Conservation (phyloP, 306 rosid species). For the Vicia villosa region DNA sequence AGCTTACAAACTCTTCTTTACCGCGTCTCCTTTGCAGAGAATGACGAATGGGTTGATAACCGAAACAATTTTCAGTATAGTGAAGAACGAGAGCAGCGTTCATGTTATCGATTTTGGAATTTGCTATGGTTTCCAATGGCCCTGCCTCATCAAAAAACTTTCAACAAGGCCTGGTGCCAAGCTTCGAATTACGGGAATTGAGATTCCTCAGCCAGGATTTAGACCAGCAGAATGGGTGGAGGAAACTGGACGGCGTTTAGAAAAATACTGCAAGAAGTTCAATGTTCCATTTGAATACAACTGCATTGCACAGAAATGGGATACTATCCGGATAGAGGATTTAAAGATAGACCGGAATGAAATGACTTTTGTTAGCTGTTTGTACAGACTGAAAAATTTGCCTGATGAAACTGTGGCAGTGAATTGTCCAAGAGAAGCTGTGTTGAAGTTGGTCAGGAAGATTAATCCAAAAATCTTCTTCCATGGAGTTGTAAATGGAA, state of each 20-base stretch:
- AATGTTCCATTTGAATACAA: slow-evolving; percentile 60
- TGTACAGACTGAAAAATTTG: slow-evolving; percentile 59
- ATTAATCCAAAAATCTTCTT: slow-evolving; percentile 71
- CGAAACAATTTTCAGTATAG: slow-evolving; percentile 41
- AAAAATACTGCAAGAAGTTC: slow-evolving; percentile 58
- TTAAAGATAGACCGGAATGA: slow-evolving; percentile 55
- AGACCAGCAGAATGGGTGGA: slow-evolving; percentile 70
- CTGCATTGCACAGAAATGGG: slow-evolving; percentile 69
- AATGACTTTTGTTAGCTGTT: slow-evolving; percentile 57
- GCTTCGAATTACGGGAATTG: slow-evolving; percentile 69
- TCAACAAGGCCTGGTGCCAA: slow-evolving; percentile 47
- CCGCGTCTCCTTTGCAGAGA: slow-evolving; percentile 60
- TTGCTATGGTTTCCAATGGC: slow-evolving; percentile 84
- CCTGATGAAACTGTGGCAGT: slow-evolving; percentile 59
- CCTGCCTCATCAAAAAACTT: slow-evolving; percentile 62
- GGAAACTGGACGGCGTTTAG: slow-evolving; percentile 61
- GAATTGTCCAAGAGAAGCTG: slow-evolving; percentile 64
- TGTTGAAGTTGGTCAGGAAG: slow-evolving; percentile 61
- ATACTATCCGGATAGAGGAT: slow-evolving; percentile 52
- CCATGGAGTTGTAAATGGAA: slow-evolving; percentile 72
- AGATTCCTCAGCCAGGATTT: slow-evolving; percentile 73
- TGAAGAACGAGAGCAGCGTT: slow-evolving; percentile 44
- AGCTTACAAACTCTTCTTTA: slow-evolving; percentile 56
- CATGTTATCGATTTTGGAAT: slow-evolving; percentile 81
- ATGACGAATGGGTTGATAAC: slow-evolving; percentile 51